A percentile compares a stretch with the other conserved stretches of the same genome.
Conservation (phyloP, 495 filamentous ascomycete genomes). For the Parathielavia appendiculata region DNA sequence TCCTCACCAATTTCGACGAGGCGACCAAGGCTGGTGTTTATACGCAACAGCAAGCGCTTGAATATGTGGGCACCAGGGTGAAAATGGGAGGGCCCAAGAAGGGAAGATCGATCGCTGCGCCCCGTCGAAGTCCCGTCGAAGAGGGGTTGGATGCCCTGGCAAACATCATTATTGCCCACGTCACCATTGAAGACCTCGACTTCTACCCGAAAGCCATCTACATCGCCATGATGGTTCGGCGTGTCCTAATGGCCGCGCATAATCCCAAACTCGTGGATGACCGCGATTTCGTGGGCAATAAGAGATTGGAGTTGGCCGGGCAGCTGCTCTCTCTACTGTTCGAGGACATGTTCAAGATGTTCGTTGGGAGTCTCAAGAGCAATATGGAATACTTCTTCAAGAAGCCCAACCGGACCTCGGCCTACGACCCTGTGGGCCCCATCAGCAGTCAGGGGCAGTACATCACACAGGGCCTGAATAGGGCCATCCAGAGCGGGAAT, state of each 20-base stretch:
- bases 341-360: conserved; percentile 95
- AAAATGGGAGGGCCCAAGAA: conserved; percentile 68
- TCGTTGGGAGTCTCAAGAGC: conserved; percentile 77
- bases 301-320: conserved; percentile 86
- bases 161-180: conserved; percentile 86
- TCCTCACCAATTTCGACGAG: conserved; percentile 91
- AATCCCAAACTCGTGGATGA: conserved; percentile 88
- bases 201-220: conserved; percentile 95
- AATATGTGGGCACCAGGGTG: conserved; percentile 78
- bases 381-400: conserved; percentile 90
- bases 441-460: conserved; percentile 69
- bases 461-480: conserved; percentile 85
- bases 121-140: conserved; percentile 66
- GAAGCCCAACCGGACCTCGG: conserved; percentile 76
- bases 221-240: conserved; percentile 89
- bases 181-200: conserved; percentile 81
- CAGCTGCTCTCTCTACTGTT: conserved; percentile 94
- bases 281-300: conserved; percentile 96
- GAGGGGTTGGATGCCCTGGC: conserved; percentile 89
- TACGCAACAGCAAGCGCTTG: conserved; percentile 91
- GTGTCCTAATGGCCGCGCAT: conserved; percentile 88
- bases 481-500: conserved; percentile 93
- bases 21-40: conserved; percentile 71
- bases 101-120: conserved; percentile 33
- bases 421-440: conserved; percentile 77